Base-by-base conservation (phyloP, 306 rosid species). In the Begonia loranthoides region DNA sequence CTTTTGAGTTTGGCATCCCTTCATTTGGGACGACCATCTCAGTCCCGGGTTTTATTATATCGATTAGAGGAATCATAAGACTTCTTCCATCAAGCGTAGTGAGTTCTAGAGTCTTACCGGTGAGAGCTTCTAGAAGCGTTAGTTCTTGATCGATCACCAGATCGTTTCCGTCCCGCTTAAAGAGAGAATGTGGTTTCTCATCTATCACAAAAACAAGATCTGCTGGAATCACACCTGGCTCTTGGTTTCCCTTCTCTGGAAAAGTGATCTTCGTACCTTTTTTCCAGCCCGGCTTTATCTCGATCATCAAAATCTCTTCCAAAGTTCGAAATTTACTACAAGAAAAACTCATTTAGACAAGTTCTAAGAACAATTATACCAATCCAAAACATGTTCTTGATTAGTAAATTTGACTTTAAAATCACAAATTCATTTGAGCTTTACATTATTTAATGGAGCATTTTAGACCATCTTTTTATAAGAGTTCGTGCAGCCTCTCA, bases 241-340 rank as follows among this genome's bases (percentile, higher is more conserved):
- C 88, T 57, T 86, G 86, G 69, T 90, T 80, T 63, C 99, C 96
- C 73, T 83, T 90, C 76, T 83, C 88, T 0, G 88, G 80, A 70
- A 90, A 90, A 49, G 94, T 83, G 44, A 90, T 66, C 82, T 80
- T 90, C 21, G 96, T 90, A 45, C 99, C 99, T 67, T 83, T 90
- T 72, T 90, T 90, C 99, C 99, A 90, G 45, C 99, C 99, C 19
- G 96, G 93, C 67, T 69, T 86, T 55, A 90, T 66, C 66, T 90
- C 87, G 13, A 90, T 75, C 10, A 95, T 86, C 73, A 90, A 65
- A 58, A 90, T 86, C 88, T 90, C 99, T 64, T 83, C 99, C 69
- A 74, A 65, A 9, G 66, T 73, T 54, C 64, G 73, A 47, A 41
- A 54, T 52, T 70, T 80, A 34, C 99, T 90, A 84, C 70, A 86